Base-by-base conservation (phyloP, 495 filamentous ascomycete species). In the Sporormia fimetaria region DNA sequence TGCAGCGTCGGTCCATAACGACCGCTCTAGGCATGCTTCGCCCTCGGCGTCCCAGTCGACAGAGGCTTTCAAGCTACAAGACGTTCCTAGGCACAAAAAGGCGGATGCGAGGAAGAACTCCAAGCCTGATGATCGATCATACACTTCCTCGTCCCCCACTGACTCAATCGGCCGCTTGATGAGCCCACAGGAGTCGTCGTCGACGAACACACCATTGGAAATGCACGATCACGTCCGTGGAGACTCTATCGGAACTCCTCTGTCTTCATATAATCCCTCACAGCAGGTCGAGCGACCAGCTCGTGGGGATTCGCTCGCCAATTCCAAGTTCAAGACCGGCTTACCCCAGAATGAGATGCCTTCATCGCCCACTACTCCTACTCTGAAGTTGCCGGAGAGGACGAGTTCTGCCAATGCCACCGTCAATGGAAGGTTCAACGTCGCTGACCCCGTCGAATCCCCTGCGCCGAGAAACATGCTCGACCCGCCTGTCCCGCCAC, bases 11-110 rank as follows among this genome's bases (percentile, higher is more conserved):
- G 46, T 56, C 17, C 42, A 58, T 7, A 56, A 52, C 6, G 73
- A 76, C 16, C 59, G 49, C 15, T 40, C 51, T 2, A 54, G 56
- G 34, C 47, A 55, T 40, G 33, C 56, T n/a, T 54, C 57, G 14
- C 44, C 44, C 3, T 36, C 52, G 2, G 30, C 40, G 10, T 58
- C 56, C 21, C 44, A 55, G 47, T 38, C 44, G 4, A 37, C 40
- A 11, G 44, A 52, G 40, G 57, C 72, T 17, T 87, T 88, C 63
- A 81, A 71, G 58, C 57, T 88, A 40, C 80, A 83, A 49, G 80
- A 87, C 24, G 81, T 77, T 4, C 80, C 82, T 0, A 80, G 76
- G 55, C 70, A 63, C 32, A 80, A 75, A 63, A 77, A 73, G 63
- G 58, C 72, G 0, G 68, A 62, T 43, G 74, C 77, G n/a, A 67